Base-by-base conservation (phyloP, 768 basidiomycete species). In the Calocera viscosa region DNA sequence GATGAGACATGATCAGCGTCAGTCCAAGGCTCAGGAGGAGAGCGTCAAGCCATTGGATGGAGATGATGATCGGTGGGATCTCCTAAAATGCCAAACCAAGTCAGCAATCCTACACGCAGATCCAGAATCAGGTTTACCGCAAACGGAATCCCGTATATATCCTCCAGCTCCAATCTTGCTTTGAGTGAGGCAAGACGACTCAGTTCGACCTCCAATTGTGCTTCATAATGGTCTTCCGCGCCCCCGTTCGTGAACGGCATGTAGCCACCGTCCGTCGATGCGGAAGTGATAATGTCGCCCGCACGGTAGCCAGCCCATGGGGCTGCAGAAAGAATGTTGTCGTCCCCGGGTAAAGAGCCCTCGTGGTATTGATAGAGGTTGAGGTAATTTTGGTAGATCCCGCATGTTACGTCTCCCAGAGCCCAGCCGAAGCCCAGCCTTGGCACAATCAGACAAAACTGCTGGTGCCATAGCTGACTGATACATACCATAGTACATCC, bases 61-160 rank as follows among this genome's bases (percentile, higher is more conserved):
- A 87, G 8, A 86, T 83, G 22, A 93, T 81, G 73, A 91, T 88
- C 1, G 89, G 84, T 0, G 90, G 90, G 33, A 93, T 89, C 69
- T 80, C 81, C 89, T 89, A 71, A 24, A 38, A 8, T 19, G 22
- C 8, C n/a, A 33, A 24, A 49, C 67, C 19, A 38, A 33, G 70
- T 67, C 69, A 71, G 63, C 24, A n/a, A 47, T n/a, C n/a, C 5
- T 14, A 35, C n/a, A 49, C 49, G 60, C 14, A 43, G 49, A 14
- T 30, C 32, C 26, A 65, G 24, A 64, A 63, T 43, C 24, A n/a
- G 12, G 84, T 87, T 70, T 74, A 90, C 89, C 53, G 92, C 84
- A 40, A 87, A 80, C 1, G 91, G 87, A n/a, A 88, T 75, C 1
- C 90, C 90, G 71, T 90, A 91, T 3, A 90, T 80, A 63, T 85